These are phyloP conservation scores for Colletotrichum cereale DNA, from an alignment of 2,329 filamentous ascomycete genomes.

Conservation along the genomic window DNA sequence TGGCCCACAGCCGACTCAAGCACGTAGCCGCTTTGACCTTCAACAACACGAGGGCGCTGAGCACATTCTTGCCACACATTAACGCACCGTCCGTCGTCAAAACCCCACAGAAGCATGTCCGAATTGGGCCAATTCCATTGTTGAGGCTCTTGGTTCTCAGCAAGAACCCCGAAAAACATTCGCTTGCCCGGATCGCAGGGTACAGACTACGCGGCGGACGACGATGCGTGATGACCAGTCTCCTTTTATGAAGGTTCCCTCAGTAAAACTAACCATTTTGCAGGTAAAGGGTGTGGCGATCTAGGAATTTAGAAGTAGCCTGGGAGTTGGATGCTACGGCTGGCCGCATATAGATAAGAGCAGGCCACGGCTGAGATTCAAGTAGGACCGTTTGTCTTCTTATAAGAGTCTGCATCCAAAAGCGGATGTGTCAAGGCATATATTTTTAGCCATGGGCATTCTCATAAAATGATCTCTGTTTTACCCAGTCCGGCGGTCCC, in stretches of 20 bases:
- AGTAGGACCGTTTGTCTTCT: too few relatives aligned
- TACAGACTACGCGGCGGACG: not conserved
- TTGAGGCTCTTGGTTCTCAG: not conserved
- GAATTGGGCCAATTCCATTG: not conserved
- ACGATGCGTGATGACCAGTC: not conserved
- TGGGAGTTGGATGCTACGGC: not conserved
- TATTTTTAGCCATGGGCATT: too few relatives aligned
- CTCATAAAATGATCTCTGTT: too few relatives aligned
- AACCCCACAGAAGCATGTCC: not conserved
- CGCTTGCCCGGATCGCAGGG: too few relatives aligned
- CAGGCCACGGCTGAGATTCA: too few relatives aligned
- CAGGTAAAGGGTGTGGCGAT: not conserved
- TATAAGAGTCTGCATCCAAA: too few relatives aligned
- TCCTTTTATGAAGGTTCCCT: not conserved
- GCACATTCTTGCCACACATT: not conserved
- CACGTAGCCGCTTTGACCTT: not conserved
- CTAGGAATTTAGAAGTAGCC: not conserved
- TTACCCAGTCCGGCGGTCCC: too few relatives aligned
- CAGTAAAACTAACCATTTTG: not conserved
- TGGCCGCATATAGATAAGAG: too few relatives aligned
- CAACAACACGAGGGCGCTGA: not conserved
- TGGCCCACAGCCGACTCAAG: not conserved
- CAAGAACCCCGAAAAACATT: not conserved
- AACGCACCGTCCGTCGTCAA: not conserved
- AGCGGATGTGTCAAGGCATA: too few relatives aligned